A percentile compares a stretch with the other conserved stretches of the same genome.
Evolutionary conservation across 805 yeast genomes (phyloP).

Genomic region (Limtongozyma cylindracea): DNA sequence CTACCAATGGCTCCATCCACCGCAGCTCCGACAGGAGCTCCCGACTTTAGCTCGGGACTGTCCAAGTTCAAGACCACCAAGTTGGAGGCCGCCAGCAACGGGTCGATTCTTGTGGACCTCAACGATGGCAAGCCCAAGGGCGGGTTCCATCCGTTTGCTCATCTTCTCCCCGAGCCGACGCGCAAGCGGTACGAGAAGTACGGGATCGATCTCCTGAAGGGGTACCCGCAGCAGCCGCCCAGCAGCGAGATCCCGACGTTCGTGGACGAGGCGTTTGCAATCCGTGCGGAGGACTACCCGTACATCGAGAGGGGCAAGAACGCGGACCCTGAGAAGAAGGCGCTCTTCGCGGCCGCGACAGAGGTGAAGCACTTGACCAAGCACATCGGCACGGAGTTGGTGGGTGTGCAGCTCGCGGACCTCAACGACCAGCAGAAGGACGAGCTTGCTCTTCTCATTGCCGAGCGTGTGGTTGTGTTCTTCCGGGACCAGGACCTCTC

Average conservation of each 20-base stretch:
- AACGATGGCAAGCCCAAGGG: no score
- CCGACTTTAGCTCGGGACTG: no score
- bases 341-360: slow-evolving; percentile 13
- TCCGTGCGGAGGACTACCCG: slow-evolving; percentile 9
- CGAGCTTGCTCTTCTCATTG: slow-evolving; percentile 6
- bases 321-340: slow-evolving; percentile 13
- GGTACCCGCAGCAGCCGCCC: slow-evolving; percentile 14
- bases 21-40: no score
- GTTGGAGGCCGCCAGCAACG: no score
- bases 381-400: slow-evolving; percentile 7
- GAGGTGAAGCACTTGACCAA: slow-evolving; percentile 16
- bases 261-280: slow-evolving; percentile 13
- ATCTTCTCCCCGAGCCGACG: slow-evolving; percentile 7
- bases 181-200: slow-evolving; percentile 8
- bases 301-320: slow-evolving; percentile 11
- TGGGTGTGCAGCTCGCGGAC: slow-evolving; percentile 6
- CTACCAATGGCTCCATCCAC: no score
- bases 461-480: slow-evolving; percentile 6
- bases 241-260: slow-evolving; percentile 9
- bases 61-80: no score
- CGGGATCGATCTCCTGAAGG: slow-evolving; percentile 11
- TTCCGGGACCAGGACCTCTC: slow-evolving; percentile 7
- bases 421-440: slow-evolving; percentile 6
- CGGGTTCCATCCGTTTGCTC: no score
- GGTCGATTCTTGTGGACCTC: no score